A percentile compares a stretch with the other conserved stretches of the same genome.
phyloP scores from a whole-genome alignment of 129 eudicot genomes.

The Chrysanthemum lavandulifolium region DNA sequence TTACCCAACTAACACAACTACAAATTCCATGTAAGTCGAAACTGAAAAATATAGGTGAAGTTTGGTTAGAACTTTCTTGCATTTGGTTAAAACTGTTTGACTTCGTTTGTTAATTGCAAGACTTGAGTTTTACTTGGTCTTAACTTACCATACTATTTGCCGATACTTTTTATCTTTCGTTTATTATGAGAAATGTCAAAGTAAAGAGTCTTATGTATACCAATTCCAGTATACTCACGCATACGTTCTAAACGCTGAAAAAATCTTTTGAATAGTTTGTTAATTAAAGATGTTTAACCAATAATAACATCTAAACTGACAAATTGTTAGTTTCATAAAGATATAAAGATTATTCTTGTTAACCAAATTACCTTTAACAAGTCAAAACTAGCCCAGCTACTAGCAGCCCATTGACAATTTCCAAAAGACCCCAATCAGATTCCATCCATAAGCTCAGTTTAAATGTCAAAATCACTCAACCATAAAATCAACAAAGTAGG shows the following conservation, averaged over 20 bases:
- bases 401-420: slow-evolving; percentile 1
- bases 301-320: no score
- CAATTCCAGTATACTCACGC: no score
- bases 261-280: no score
- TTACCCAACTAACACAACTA: slow-evolving; percentile 20
- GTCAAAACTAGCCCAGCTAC: slow-evolving; percentile 19
- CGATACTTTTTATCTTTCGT: no score
- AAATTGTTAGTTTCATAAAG: no score
- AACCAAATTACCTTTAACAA: background rate
- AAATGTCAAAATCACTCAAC: slow-evolving; percentile 1
- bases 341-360: slow-evolving; percentile 1
- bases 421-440: background rate
- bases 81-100: slow-evolving; percentile 14
- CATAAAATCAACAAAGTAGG: background rate
- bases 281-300: no score
- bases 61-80: slow-evolving; percentile 19
- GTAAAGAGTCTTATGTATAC: no score
- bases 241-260: no score
- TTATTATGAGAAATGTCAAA: no score
- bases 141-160: no score
- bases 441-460: background rate
- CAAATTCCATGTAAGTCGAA: slow-evolving; percentile 18
- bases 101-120: slow-evolving; percentile 2
- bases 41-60: slow-evolving; percentile 26
- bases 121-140: no score